Evolutionary conservation across 2,329 filamentous ascomycete genomes (phyloP).

Genomic region (Phyllosticta paracitricarpa): DNA sequence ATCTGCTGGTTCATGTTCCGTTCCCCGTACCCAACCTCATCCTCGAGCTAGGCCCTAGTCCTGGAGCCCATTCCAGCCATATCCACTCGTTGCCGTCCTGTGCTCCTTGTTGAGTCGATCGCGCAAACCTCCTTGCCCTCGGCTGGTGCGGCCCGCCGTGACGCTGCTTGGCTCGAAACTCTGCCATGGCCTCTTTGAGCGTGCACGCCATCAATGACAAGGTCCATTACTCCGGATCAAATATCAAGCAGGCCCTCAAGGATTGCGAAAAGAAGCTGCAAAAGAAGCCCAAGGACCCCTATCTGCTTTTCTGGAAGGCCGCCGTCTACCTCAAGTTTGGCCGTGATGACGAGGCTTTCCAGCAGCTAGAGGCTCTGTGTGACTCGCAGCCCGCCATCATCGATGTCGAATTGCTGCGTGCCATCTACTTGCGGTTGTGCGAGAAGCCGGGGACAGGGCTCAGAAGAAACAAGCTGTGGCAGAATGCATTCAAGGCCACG

Average conservation of each 20-base stretch:
- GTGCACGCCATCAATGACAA: slow-evolving; percentile 7
- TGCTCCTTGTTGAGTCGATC: neutral
- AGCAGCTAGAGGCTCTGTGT: slow-evolving; percentile 4
- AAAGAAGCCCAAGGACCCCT: slow-evolving; percentile 27
- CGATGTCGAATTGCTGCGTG: slow-evolving; percentile 1
- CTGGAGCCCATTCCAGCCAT: neutral
- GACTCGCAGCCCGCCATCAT: slow-evolving; percentile 4
- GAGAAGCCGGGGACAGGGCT: neutral
- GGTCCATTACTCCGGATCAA: slow-evolving; percentile 5
- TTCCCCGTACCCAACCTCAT: neutral
- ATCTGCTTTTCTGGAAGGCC: slow-evolving; percentile 15
- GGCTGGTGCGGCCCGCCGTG: neutral
- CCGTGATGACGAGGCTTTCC: slow-evolving; percentile 8
- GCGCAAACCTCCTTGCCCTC: neutral
- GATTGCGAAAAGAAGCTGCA: slow-evolving; percentile 25
- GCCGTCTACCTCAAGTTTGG: slow-evolving; percentile 10
- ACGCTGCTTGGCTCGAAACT: neutral
- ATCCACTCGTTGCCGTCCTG: neutral
- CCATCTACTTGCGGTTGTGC: slow-evolving; percentile 3
- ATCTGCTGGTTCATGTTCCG: neutral
- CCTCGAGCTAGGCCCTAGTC: neutral
- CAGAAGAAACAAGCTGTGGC: slow-evolving; percentile 5
- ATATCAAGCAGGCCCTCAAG: slow-evolving; percentile 17
- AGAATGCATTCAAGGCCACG: slow-evolving; percentile 9
- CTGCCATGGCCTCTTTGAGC: slow-evolving; percentile 8